Base-by-base conservation (phyloP, 1,284 basidiomycete genomes). In the Tremellales sp. region DNA sequence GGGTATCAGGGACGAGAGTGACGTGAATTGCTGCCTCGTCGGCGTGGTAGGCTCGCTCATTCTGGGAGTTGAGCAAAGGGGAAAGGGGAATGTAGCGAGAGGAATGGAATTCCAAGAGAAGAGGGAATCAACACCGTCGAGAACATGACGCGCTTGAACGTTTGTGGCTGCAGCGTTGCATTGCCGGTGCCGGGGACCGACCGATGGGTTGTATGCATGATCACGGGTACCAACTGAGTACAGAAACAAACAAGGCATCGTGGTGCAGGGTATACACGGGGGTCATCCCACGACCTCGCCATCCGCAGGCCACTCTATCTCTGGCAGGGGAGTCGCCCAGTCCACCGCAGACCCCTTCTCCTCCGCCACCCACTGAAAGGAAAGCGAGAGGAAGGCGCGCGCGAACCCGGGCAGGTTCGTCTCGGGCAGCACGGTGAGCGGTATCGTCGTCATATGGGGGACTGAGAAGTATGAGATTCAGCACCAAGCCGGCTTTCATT, bases 351-450 rank as follows among this genome's bases (percentile, higher is more conserved):
- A 47, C n/a, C 12, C 43, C 22, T 54, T 56, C 3, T 56, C 57
- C 3, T 35, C 18, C 5, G 57, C 48, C 6, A 70, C 29, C 61
- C 63, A 68, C 45, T 68, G 66, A 38, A 71, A 63, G 13, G 56
- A 53, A 1, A 63, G 51, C 12, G 61, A 65, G n/a, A 69, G 45
- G 53, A 70, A 71, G 1, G 69, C 63, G 28, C 67, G 47, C 2
- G 67, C 69, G 39, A 71, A 70, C 10, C 69, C 69, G 5, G 68
- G 61, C 8, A 71, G 47, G 39, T 69, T 62, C 3, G 66, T 69
- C 39, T 71, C 68, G 7, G 67, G 65, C 36, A 71, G 47, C 3
- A 47, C 45, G 8, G 54, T 48, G 12, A 69, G 37, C 18, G 54
- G 48, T 5, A 58, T 19, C 1, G 45, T 31, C 1, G 56, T 54